Percentiles rank a stretch among this genome's conserved stretches.
phyloP scores from a whole-genome alignment of 2,329 filamentous ascomycete genomes.

The Penicillium italicum region DNA sequence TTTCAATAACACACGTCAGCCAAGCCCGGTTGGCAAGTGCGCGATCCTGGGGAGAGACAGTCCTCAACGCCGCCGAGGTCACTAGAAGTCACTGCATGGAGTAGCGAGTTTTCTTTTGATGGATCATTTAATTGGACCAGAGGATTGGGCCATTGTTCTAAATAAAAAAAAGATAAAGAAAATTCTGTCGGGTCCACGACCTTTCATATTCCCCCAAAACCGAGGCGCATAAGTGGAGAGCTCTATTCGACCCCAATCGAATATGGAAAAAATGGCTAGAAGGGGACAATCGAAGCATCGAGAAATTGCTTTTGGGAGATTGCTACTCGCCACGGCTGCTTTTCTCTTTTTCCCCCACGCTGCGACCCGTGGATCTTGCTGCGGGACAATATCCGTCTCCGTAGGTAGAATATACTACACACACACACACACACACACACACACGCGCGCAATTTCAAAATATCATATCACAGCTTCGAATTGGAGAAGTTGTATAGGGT shows the following conservation, averaged over 20 bases:
- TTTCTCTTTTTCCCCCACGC: constrained; percentile 13
- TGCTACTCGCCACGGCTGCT: neutral
- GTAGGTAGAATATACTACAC: neutral
- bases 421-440: neutral
- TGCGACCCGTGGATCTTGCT: constrained; percentile 14
- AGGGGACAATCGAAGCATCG: constrained; percentile 7
- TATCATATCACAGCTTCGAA: neutral
- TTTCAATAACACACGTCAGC: constrained; percentile 26
- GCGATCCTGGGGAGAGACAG: constrained; percentile 5
- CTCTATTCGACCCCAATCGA: neutral
- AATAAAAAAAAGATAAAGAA: neutral
- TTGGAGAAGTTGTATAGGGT: neutral
- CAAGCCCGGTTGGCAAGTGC: constrained; percentile 20
- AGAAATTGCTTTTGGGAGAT: constrained; percentile 5
- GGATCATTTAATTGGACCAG: neutral
- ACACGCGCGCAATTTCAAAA: neutral
- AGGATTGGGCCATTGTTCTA: neutral
- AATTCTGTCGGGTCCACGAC: constrained; percentile 1
- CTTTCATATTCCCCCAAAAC: neutral
- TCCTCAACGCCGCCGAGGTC: constrained; percentile 1
- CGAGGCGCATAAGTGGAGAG: constrained; percentile 7
- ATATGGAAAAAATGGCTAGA: constrained; percentile 5
- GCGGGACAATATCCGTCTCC: neutral
- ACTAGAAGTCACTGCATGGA: neutral
- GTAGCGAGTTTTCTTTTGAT: neutral